phyloP scores from a whole-genome alignment of 805 yeast genomes.

The Cyberlindnera euphorbiiphila region DNA sequence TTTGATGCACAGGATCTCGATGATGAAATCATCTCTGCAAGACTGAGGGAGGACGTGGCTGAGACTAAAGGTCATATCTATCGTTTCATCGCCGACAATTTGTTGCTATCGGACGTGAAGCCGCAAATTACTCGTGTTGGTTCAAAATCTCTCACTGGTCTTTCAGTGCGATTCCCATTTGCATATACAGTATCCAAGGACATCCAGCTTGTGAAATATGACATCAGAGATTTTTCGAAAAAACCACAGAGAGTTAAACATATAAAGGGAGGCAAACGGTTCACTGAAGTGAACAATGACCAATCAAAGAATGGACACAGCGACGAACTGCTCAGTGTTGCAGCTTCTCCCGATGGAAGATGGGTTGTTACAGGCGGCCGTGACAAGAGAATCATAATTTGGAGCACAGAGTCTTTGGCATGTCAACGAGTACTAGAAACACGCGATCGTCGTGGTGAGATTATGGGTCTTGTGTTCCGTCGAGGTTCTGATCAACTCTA shows the following conservation, averaged over 20 bases:
- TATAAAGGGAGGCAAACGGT: slow-evolving; percentile 56
- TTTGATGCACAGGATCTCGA: slow-evolving; percentile 93
- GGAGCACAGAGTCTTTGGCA: slow-evolving; percentile 78
- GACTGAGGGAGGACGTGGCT: slow-evolving; percentile 85
- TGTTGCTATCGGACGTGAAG: slow-evolving; percentile 39
- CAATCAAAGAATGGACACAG: slow-evolving; percentile 66
- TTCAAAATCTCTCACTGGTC: slow-evolving; percentile 49
- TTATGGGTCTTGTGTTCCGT: slow-evolving; percentile 72
- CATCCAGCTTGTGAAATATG: slow-evolving; percentile 76
- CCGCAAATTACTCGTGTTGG: slow-evolving; percentile 54
- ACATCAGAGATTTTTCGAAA: slow-evolving; percentile 46
- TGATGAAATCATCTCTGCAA: slow-evolving; percentile 73
- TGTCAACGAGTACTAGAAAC: slow-evolving; percentile 77
- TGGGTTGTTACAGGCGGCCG: slow-evolving; percentile 89
- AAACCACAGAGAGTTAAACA: slow-evolving; percentile 67
- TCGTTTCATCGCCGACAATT: slow-evolving; percentile 53
- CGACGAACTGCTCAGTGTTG: slow-evolving; percentile 72
- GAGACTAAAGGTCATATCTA: slow-evolving; percentile 84
- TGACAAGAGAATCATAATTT: slow-evolving; percentile 76
- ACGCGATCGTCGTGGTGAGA: slow-evolving; percentile 63
- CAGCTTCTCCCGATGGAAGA: slow-evolving; percentile 83
- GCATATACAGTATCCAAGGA: slow-evolving; percentile 83
- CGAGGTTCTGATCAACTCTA: slow-evolving; percentile 79
- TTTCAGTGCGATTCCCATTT: slow-evolving; percentile 38
- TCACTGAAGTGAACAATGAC: slow-evolving; percentile 37